Evolutionary conservation across 2,329 filamentous ascomycete species (phyloP).

Genomic region (Ascochyta viciae-villosae): DNA sequence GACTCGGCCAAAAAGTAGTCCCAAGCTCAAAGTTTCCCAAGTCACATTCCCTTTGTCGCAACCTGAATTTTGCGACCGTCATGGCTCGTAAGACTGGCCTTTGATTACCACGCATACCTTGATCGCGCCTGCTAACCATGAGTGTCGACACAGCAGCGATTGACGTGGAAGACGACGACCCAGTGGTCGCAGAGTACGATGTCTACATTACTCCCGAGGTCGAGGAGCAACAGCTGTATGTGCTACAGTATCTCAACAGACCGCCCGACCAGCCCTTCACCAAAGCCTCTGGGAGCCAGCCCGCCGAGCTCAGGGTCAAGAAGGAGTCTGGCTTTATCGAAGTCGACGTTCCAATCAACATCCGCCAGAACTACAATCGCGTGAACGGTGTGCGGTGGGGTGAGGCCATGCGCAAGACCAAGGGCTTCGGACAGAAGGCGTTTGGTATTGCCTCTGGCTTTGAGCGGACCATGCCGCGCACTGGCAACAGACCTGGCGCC

Average conservation of each 20-base stretch:
- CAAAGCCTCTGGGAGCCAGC: conserved; percentile 59
- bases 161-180: conserved; percentile 54
- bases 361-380: conserved; percentile 79
- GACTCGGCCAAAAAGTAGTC: not conserved
- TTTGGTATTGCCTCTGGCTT: conserved; percentile 58
- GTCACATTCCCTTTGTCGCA: conserved; percentile 14
- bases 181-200: conserved; percentile 69
- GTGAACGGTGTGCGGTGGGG: conserved; percentile 85
- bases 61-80: conserved; percentile 14
- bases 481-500: conserved; percentile 35
- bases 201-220: conserved; percentile 85
- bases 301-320: conserved; percentile 82
- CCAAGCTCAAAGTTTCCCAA: not conserved
- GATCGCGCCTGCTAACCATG: conserved; percentile 9
- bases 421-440: conserved; percentile 52
- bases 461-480: conserved; percentile 43
- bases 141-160: conserved; percentile 22
- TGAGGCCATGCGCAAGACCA: conserved; percentile 68
- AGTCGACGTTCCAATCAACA: conserved; percentile 81
- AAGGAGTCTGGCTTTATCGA: conserved; percentile 83
- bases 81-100: conserved; percentile 38
- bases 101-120: conserved; percentile 1
- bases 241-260: conserved; percentile 90
- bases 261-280: conserved; percentile 69
- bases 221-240: conserved; percentile 61